Evolutionary conservation across 805 yeast genomes (phyloP).

Genomic region (Cyberlindnera xishuangbannaensis): DNA sequence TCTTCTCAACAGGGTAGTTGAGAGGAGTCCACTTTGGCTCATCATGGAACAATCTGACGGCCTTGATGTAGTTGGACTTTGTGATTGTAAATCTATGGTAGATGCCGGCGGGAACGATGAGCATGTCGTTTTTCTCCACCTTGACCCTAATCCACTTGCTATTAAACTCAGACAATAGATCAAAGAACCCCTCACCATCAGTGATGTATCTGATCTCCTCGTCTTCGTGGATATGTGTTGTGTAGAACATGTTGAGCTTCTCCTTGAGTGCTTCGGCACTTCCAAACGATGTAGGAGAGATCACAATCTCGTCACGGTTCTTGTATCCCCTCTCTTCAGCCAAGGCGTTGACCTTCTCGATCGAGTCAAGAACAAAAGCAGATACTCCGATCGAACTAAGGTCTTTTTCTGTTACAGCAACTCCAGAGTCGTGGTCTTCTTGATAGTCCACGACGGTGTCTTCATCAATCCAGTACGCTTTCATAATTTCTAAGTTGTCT

Average conservation of each 20-base stretch:
- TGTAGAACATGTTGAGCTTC: constrained; percentile 65
- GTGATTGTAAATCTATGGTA: constrained; percentile 89
- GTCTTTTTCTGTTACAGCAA: constrained; percentile 40
- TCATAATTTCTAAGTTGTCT: constrained; percentile 21
- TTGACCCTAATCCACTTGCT: constrained; percentile 74
- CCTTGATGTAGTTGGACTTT: constrained; percentile 55
- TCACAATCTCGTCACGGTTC: constrained; percentile 67
- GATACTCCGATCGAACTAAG: constrained; percentile 63
- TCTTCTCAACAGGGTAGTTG: constrained; percentile 56
- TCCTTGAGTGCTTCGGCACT: constrained; percentile 57
- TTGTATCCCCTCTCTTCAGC: constrained; percentile 70
- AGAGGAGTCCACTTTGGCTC: constrained; percentile 96
- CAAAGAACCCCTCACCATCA: constrained; percentile 91
- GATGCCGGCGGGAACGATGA: constrained; percentile 85
- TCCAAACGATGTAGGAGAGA: constrained; percentile 55
- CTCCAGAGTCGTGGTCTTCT: constrained; percentile 69
- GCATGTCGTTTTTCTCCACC: constrained; percentile 55
- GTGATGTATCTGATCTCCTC: constrained; percentile 90
- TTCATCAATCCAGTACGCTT: constrained; percentile 58
- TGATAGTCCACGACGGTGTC: constrained; percentile 56
- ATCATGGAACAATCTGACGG: constrained; percentile 81
- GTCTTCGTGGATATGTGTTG: constrained; percentile 92
- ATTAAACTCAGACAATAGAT: constrained; percentile 55
- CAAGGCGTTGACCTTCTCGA: constrained; percentile 52
- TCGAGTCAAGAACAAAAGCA: constrained; percentile 45